phyloP scores from a whole-genome alignment of 2,329 filamentous ascomycete species.

The Mariannaea elegans region DNA sequence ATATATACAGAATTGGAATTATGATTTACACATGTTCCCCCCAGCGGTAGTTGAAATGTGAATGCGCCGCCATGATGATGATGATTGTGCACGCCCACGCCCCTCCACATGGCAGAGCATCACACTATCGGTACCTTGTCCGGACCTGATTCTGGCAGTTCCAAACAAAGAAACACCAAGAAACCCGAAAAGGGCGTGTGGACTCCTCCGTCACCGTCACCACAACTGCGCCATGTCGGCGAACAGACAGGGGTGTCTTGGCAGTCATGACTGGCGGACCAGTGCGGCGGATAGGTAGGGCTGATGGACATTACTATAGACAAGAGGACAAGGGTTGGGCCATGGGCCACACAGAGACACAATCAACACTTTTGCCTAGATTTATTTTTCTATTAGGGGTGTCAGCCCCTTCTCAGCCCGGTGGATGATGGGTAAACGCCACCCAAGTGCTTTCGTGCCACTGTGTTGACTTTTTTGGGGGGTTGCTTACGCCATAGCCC shows the following conservation, averaged over 20 bases:
- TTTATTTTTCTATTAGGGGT: too few relatives aligned
- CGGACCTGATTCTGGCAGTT: constrained; percentile 12
- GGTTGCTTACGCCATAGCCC: background rate
- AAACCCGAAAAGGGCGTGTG: constrained; percentile 19
- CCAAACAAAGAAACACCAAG: constrained; percentile 35
- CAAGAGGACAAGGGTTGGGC: background rate
- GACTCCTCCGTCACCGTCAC: background rate
- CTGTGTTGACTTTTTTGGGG: background rate
- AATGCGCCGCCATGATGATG: background rate
- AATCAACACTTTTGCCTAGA: too few relatives aligned
- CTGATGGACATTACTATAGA: constrained; percentile 13
- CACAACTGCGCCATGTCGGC: constrained; percentile 25
- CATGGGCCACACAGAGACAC: too few relatives aligned
- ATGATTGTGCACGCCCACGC: background rate
- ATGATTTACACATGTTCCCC: too few relatives aligned
- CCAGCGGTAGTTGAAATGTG: background rate
- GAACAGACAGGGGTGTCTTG: constrained; percentile 20
- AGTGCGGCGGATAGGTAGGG: constrained; percentile 17
- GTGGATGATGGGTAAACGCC: background rate
- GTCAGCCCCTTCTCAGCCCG: background rate
- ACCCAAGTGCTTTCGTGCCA: background rate
- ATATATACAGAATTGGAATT: constrained; percentile 13
- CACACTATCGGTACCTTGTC: too few relatives aligned
- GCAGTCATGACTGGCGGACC: constrained; percentile 9
- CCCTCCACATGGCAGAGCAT: constrained; percentile 1